These are phyloP conservation scores for Chlamydomonas sp. DNA, from an alignment of 139 green algal genomes.

Conservation along the genomic window DNA sequence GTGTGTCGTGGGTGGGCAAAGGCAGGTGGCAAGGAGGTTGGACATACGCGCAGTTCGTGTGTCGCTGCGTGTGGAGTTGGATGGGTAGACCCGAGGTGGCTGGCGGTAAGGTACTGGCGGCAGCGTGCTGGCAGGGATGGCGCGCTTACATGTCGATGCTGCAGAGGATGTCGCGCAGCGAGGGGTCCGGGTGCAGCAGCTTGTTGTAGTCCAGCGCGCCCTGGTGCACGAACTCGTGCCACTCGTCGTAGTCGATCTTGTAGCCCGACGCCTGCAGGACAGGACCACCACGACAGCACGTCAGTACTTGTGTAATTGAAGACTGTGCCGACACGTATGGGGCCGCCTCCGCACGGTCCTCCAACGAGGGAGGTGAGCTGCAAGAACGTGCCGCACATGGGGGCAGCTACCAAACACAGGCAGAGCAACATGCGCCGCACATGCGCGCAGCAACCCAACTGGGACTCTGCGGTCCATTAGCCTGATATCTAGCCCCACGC, in stretches of 20 bases:
- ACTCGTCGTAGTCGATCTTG: conserved; percentile 78
- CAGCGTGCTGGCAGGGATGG: not conserved
- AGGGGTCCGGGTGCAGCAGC: conserved; percentile 61
- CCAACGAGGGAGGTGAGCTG: too few species aligned
- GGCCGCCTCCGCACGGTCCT: too few species aligned
- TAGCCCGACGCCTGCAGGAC: conserved; percentile 61
- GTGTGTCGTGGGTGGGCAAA: too few species aligned
- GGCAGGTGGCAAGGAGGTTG: too few species aligned
- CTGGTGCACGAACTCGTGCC: conserved; percentile 76
- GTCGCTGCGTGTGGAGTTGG: too few species aligned
- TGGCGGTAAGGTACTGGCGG: not conserved
- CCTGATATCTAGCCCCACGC: not conserved
- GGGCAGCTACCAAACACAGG: too few species aligned
- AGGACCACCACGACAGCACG: not conserved
- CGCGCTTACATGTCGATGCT: conserved; percentile 14
- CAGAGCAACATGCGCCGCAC: too few species aligned
- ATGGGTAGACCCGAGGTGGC: not conserved
- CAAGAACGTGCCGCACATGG: too few species aligned
- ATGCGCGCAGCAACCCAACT: too few species aligned
- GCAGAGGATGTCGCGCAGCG: conserved; percentile 57
- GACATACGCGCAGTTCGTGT: too few species aligned
- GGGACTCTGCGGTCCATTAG: too few species aligned
- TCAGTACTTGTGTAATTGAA: not conserved
- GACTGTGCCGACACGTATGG: not conserved
- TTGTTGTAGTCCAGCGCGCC: conserved; percentile 67